phyloP scores from a whole-genome alignment of 768 basidiomycete genomes.

The Collybiopsis luxurians region DNA sequence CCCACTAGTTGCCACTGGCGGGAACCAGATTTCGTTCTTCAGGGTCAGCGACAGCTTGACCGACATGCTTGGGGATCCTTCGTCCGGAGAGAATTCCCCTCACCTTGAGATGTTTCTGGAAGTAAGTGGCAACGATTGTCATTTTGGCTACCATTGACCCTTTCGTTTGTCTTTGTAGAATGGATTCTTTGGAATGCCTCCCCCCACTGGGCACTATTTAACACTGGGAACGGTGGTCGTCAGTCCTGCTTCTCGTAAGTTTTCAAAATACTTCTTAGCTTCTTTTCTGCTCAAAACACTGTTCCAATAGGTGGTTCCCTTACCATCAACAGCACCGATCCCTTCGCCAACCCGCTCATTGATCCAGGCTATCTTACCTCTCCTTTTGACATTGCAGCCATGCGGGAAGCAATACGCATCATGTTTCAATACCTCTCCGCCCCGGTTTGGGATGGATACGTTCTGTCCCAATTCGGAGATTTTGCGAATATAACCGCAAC shows the following conservation, averaged over 20 bases:
- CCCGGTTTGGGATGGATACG: slow-evolving; percentile 14
- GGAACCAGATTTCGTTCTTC: slow-evolving; percentile 15
- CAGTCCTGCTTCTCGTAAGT: slow-evolving; percentile 19
- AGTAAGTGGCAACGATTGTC: slow-evolving; percentile 11
- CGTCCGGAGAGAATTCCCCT: slow-evolving; percentile 18
- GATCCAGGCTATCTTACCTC: slow-evolving; percentile 38
- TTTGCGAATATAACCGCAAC: neutral
- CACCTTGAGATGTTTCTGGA: neutral
- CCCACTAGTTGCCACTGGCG: slow-evolving; percentile 6
- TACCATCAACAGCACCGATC: slow-evolving; percentile 31
- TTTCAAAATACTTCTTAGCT: neutral
- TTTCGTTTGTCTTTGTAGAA: neutral
- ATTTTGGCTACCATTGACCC: neutral
- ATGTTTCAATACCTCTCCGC: slow-evolving; percentile 12
- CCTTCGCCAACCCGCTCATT: slow-evolving; percentile 40
- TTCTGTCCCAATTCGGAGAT: slow-evolving; percentile 5
- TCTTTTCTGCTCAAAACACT: neutral
- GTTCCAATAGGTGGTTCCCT: slow-evolving; percentile 17
- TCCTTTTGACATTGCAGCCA: slow-evolving; percentile 14
- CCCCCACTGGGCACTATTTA: slow-evolving; percentile 1
- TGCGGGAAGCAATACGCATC: slow-evolving; percentile 16
- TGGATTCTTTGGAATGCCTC: slow-evolving; percentile 6
- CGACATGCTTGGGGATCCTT: slow-evolving; percentile 17
- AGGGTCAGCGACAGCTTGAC: slow-evolving; percentile 15
- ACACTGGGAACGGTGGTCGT: neutral